Percentiles rank a stretch among this genome's conserved stretches.
Evolutionary conservation across 176 grass and related monocot species (phyloP).

Genomic region (Juncus effusus): DNA sequence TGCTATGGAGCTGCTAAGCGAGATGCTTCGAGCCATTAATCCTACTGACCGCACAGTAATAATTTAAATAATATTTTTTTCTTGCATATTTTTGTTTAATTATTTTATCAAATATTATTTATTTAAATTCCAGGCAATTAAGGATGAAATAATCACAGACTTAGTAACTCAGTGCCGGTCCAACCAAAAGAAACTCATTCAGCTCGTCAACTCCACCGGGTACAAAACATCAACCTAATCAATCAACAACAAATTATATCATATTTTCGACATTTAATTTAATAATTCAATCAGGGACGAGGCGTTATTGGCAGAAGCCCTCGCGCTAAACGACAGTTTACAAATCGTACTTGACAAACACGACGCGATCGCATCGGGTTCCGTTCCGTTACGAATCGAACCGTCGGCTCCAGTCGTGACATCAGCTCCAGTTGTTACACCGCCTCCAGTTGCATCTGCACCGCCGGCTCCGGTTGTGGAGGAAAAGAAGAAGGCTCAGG

Average conservation of each 20-base stretch:
- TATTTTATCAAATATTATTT: conserved; percentile 28
- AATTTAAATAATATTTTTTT: conserved; percentile 16
- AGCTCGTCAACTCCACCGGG: conserved; percentile 75
- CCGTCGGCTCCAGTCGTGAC: conserved; percentile 27
- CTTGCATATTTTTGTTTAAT: conserved; percentile 1
- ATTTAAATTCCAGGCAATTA: conserved; percentile 42
- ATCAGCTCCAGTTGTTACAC: conserved; percentile 27
- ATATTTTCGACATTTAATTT: conserved; percentile 9
- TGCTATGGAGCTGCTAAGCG: conserved; percentile 60
- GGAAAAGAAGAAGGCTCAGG: conserved; percentile 21
- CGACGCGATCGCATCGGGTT: conserved; percentile 49
- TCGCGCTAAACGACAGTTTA: conserved; percentile 72
- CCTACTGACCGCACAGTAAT: conserved; percentile 56
- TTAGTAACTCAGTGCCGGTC: conserved; percentile 70
- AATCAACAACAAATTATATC: conserved; percentile 15
- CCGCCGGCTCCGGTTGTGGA: conserved; percentile 16
- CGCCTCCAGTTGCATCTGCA: conserved; percentile 28
- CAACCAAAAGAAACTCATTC: conserved; percentile 72
- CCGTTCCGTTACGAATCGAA: conserved; percentile 42
- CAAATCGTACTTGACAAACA: conserved; percentile 68
- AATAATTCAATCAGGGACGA: conserved; percentile 49
- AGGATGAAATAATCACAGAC: conserved; percentile 78
- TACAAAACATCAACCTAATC: conserved; percentile 28
- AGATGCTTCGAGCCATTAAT: conserved; percentile 84
- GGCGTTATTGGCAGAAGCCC: conserved; percentile 67